A percentile compares a stretch with the other conserved stretches of the same genome.
Evolutionary conservation across 345 rosid species (phyloP).

Genomic region (Garcia nutans): DNA sequence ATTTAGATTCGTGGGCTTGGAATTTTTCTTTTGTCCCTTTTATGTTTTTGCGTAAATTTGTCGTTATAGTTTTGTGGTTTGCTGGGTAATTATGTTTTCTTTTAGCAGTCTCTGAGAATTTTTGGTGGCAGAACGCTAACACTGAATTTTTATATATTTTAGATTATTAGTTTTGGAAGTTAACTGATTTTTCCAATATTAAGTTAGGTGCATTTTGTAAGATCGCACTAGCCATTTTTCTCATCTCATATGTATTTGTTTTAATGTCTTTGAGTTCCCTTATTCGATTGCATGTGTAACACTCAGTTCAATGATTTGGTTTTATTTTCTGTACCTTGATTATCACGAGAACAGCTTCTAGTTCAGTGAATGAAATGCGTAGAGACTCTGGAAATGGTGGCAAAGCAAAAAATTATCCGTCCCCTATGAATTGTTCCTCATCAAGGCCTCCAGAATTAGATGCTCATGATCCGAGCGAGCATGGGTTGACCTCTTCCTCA

Average conservation of each 20-base stretch:
- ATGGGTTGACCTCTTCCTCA: slow-evolving; percentile 32
- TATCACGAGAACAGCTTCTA: slow-evolving; percentile 21
- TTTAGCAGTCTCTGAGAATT: neutral
- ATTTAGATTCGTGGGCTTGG: neutral
- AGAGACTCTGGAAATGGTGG: slow-evolving; percentile 40
- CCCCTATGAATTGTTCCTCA: slow-evolving; percentile 21
- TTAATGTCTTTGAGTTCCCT: neutral
- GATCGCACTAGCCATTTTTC: neutral
- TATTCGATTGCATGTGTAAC: neutral
- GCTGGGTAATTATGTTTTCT: neutral
- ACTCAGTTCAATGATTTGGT: neutral
- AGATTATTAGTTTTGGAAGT: neutral
- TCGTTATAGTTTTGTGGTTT: neutral
- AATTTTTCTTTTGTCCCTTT: neutral
- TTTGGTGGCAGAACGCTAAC: neutral
- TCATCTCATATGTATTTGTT: neutral
- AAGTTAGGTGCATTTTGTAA: neutral
- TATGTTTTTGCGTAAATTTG: neutral
- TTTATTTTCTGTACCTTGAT: neutral
- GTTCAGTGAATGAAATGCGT: slow-evolving; percentile 37
- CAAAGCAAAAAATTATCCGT: slow-evolving; percentile 28
- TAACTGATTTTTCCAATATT: neutral
- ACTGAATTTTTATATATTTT: neutral
- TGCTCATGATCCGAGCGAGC: slow-evolving; percentile 20
- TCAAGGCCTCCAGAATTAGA: slow-evolving; percentile 34